A percentile compares a stretch with the other conserved stretches of the same genome.
These are phyloP conservation scores for Cicer yamashitae DNA, from an alignment of 306 rosid genomes.

Conservation along the genomic window DNA sequence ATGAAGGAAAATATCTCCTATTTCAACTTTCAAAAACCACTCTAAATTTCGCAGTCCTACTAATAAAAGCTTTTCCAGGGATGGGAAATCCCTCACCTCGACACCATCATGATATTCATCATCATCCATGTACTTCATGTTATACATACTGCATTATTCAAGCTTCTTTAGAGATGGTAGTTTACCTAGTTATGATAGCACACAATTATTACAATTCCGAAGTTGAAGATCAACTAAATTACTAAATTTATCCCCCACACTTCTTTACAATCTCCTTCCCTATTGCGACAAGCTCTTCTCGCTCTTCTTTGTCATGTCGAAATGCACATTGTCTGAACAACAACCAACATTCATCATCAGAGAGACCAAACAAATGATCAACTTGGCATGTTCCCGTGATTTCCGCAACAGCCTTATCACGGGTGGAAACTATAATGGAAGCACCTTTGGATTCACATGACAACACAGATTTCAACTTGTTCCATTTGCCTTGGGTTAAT, in stretches of 20 bases:
- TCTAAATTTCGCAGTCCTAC: not conserved
- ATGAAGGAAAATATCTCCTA: not conserved
- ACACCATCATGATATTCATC: too few species aligned
- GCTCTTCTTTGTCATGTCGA: not conserved
- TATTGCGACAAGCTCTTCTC: not conserved
- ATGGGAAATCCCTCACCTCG: too few species aligned
- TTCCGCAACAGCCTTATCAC: constrained; percentile 8
- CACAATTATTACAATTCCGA: not conserved
- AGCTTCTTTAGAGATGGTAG: not conserved
- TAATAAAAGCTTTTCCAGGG: too few species aligned
- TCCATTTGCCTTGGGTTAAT: not conserved
- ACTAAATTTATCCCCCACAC: not conserved
- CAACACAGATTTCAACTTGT: not conserved
- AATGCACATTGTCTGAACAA: constrained; percentile 19
- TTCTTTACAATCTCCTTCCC: constrained; percentile 9
- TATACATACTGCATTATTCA: too few species aligned
- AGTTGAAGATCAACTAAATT: not conserved
- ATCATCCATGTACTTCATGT: too few species aligned
- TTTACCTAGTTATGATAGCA: not conserved
- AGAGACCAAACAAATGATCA: not conserved
- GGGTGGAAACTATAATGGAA: constrained; percentile 4
- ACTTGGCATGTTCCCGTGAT: not conserved
- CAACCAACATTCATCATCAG: not conserved
- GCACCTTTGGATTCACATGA: not conserved
- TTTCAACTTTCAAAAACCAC: constrained; percentile 14